Evolutionary conservation across 2,329 filamentous ascomycete species (phyloP).

Genomic region (Cryoendolithus antarcticus): DNA sequence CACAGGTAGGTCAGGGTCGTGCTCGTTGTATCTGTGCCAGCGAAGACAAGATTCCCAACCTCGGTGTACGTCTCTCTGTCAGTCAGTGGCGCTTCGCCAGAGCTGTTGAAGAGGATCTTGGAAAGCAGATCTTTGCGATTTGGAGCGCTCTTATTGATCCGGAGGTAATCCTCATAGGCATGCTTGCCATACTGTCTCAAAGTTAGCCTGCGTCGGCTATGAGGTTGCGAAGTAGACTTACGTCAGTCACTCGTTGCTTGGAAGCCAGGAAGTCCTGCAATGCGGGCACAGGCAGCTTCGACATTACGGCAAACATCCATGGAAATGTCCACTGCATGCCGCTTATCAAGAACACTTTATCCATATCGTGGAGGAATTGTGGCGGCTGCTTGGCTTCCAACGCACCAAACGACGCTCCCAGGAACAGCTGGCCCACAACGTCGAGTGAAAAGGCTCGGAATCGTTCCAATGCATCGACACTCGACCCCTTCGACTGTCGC

Average conservation of each 20-base stretch:
- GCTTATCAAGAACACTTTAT: too few species aligned
- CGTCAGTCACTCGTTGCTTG: conserved; percentile 9
- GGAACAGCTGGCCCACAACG: too few species aligned
- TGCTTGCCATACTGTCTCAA: too few species aligned
- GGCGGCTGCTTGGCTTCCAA: too few species aligned
- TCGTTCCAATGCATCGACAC: too few species aligned
- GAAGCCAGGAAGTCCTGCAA: conserved; percentile 11
- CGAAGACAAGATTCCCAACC: conserved; percentile 18
- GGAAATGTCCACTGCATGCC: conserved; percentile 6
- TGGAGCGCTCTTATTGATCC: conserved; percentile 11
- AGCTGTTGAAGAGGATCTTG: conserved; percentile 17
- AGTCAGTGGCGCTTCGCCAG: conserved; percentile 11
- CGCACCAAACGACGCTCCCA: too few species aligned
- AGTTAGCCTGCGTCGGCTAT: too few species aligned
- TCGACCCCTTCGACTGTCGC: too few species aligned
- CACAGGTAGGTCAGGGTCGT: conserved; percentile 20
- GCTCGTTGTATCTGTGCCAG: conserved; percentile 22
- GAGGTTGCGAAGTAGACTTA: too few species aligned
- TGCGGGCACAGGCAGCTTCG: conserved; percentile 16
- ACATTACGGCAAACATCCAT: conserved; percentile 13
- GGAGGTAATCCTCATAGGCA: too few species aligned
- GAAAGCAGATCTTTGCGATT: conserved; percentile 11
- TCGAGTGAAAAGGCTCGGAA: too few species aligned
- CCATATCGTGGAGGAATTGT: too few species aligned
- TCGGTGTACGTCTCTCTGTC: conserved; percentile 18